Evolutionary conservation across 2,329 filamentous ascomycete species (phyloP), one percentile per base, ranked within the genome.

Genomic region (Cryphonectria parasitica): DNA sequence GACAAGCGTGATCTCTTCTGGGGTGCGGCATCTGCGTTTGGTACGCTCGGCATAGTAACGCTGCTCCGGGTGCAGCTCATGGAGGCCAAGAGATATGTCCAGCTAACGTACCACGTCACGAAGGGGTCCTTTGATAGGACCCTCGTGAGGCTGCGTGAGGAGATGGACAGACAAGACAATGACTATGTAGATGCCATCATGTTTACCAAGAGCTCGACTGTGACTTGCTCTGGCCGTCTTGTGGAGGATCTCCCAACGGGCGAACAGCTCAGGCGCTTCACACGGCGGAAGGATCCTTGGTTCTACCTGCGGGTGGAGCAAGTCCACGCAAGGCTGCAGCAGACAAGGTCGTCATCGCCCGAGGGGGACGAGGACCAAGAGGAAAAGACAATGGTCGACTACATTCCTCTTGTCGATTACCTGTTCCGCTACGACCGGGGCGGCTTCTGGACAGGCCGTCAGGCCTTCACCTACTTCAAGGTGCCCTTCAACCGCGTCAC

Each of bases 151-250:
- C 78, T 87, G 2, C 74, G 83, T 60, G 74, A 79, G 3, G 79
- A 76, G 41, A 75, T 54, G 3, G 43, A 52, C 0, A 79, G 81
- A n/a, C 22, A 5, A 68, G 75, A 78, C 0, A 82, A 84, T 41
- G 90, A 93, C 72, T 94, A 90, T 74, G 83, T 95, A 2, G 92
- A 94, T 71, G 91, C 85, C 1, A 91, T 93, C 60, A 81, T 89
- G n/a, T 92, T 87, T 76, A 84, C 87, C 0, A 79, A 80, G 19
- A 80, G 82, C 25, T 82, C 82, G 7, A 87, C 88, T 0, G 84
- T 92, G 0, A 80, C 93, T 60, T 90, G 91, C 77, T 83, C 85
- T 0, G 91, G 91, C 0, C 82, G 82, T 13, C 80, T 92, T 22
- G 84, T 84, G 0, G 82, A 91, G 66, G 76, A 81, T 0, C 72